phyloP scores from a whole-genome alignment of 1,139 yeast species.

The Blastobotrys proliferans region DNA sequence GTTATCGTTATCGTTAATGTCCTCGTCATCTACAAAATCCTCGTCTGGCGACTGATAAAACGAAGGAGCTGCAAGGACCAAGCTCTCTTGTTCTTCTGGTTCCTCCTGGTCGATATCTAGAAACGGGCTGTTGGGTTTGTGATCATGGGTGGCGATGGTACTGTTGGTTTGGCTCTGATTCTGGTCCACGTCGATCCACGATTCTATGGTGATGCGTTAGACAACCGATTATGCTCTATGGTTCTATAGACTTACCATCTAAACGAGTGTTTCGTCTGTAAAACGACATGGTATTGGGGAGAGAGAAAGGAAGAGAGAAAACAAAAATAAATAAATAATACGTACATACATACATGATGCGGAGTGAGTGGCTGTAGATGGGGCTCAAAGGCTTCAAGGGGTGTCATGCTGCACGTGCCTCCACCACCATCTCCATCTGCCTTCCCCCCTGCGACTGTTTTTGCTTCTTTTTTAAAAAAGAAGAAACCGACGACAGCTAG shows the following conservation, averaged over 20 bases:
- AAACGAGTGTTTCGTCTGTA: neutral
- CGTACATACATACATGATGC: neutral
- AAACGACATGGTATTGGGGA: neutral
- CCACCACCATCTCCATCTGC: neutral
- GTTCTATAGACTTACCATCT: slow-evolving; percentile 8
- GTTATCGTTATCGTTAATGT: neutral
- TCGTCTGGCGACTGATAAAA: slow-evolving; percentile 10
- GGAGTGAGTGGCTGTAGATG: neutral
- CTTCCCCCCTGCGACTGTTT: no score
- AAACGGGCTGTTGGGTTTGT: slow-evolving; percentile 6
- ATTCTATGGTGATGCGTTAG: slow-evolving; percentile 16
- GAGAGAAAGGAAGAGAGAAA: neutral
- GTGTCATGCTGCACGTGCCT: neutral
- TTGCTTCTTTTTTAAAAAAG: no score
- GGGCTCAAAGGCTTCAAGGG: neutral
- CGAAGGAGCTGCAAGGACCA: neutral
- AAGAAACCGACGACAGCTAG: no score
- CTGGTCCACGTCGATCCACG: slow-evolving; percentile 20
- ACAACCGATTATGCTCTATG: neutral
- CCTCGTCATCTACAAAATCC: neutral
- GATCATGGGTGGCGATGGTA: slow-evolving; percentile 1
- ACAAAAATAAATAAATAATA: neutral
- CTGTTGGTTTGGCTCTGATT: neutral
- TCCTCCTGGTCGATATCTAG: slow-evolving; percentile 4
- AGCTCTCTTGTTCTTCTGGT: neutral